Evolutionary conservation across 768 basidiomycete species (phyloP).

Genomic region (Cystoderma amianthinum): DNA sequence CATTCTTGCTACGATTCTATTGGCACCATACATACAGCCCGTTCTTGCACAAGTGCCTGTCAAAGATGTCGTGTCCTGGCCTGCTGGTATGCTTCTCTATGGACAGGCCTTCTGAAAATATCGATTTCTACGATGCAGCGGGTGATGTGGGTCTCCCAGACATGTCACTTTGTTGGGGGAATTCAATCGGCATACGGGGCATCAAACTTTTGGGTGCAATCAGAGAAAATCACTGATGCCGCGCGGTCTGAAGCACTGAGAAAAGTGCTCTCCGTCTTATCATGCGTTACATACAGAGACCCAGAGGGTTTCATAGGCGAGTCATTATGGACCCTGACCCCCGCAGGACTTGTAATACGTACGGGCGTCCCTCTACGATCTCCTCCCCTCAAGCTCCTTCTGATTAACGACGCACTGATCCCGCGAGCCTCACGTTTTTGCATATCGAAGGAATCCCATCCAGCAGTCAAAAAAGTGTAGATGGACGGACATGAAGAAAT

Average conservation of each 20-base stretch:
- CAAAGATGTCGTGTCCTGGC: conserved; percentile 21
- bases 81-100: conserved; percentile 17
- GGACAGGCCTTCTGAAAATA: conserved; percentile 13
- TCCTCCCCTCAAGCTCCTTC: too few relatives aligned
- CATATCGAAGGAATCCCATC: too few relatives aligned
- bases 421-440: too few relatives aligned
- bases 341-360: background rate
- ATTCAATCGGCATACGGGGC: conserved; percentile 13
- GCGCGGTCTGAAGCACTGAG: conserved; percentile 13
- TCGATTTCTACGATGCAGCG: conserved; percentile 16
- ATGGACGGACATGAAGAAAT: too few relatives aligned
- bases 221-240: conserved; percentile 10
- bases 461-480: too few relatives aligned
- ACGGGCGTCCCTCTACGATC: too few relatives aligned
- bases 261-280: conserved; percentile 5
- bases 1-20: conserved; percentile 4
- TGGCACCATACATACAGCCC: conserved; percentile 5
- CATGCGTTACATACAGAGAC: background rate
- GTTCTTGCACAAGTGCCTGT: conserved; percentile 18
- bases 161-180: conserved; percentile 19
- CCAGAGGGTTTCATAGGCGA: background rate
- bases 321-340: background rate
- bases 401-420: too few relatives aligned
- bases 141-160: conserved; percentile 12
- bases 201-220: conserved; percentile 18